phyloP scores from a whole-genome alignment of 805 yeast genomes.

The Yamadazyma sp. region DNA sequence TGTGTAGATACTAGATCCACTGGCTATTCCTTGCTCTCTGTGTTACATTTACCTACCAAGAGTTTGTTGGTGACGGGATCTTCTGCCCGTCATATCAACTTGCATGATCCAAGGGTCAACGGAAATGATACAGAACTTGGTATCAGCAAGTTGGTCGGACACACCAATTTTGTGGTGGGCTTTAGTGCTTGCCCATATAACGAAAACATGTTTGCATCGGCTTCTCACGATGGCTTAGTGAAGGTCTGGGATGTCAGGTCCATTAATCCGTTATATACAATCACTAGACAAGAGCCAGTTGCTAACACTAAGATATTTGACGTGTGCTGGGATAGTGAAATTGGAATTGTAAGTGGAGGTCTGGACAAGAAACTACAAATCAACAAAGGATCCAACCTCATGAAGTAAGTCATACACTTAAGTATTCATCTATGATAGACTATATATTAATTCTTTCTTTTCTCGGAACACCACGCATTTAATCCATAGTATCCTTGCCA shows the following conservation, averaged over 20 bases:
- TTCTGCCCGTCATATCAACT: constrained; percentile 92
- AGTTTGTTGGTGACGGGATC: constrained; percentile 89
- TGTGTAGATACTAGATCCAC: constrained; percentile 88
- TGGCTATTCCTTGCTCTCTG: constrained; percentile 77
- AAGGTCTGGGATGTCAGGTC: constrained; percentile 96
- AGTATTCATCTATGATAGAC: constrained; percentile 4
- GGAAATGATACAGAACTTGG: constrained; percentile 60
- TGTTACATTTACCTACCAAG: constrained; percentile 63
- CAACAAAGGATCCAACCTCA: constrained; percentile 45
- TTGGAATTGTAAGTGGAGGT: constrained; percentile 91
- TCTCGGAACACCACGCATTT: constrained; percentile 47
- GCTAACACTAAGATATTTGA: constrained; percentile 70
- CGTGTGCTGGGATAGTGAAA: constrained; percentile 76
- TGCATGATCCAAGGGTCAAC: constrained; percentile 86
- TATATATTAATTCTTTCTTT: constrained; percentile 9
- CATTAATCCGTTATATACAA: constrained; percentile 74
- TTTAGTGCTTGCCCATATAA: constrained; percentile 73
- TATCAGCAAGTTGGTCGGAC: constrained; percentile 71
- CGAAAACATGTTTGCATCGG: constrained; percentile 81
- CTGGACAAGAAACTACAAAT: constrained; percentile 91
- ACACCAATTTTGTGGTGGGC: constrained; percentile 84
- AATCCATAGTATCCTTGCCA: constrained; percentile 82
- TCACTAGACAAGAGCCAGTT: constrained; percentile 58
- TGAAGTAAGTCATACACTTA: constrained; percentile 18
- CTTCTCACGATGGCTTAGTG: constrained; percentile 95